Evolutionary conservation across 2,329 filamentous ascomycete genomes (phyloP), one percentile per base, ranked within the genome.

Genomic region (Volutella citrinella): DNA sequence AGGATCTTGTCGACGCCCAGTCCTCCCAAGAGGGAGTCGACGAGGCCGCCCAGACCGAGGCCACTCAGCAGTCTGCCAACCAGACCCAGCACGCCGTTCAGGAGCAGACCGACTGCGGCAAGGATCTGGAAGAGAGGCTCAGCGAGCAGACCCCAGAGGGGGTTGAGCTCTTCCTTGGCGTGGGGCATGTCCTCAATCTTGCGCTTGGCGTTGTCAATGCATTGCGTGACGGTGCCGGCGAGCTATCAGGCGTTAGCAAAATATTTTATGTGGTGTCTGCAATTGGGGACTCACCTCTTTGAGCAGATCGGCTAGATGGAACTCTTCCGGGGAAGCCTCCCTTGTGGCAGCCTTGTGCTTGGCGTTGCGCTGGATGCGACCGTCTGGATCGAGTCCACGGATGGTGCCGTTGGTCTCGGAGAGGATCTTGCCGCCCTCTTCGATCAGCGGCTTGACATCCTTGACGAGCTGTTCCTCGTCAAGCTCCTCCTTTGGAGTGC

Each of bases 81-180:
- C 2, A 96, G 74, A 26, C 85, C 85, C 7, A 96, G 72, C 1
- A 96, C 89, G 60, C 90, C 89, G 32, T 72, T 82, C 41, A 96
- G 71, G 44, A 95, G 64, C 39, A 95, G 66, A 15, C 90, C 90
- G 27, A 95, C 89, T 10, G 87, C 89, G 8, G 89, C 87, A 30
- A 95, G 76, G 57, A 95, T 95, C 74, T 96, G 90, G 75, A 89
- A 87, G 15, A 95, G 70, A 10, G 90, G 90, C 71, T 95, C 87
- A 21, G 80, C 80, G 11, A 93, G 69, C 30, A 95, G 70, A 19
- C 71, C 80, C 88, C 89, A 95, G 19, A 96, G 78, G 10, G 90
- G 89, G 68, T 91, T 95, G 41, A 95, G 75, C 70, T 91, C 82
- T 74, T 95, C 91, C 82, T 95, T 94, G 26, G 88, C 90, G 49